Base-by-base conservation (phyloP, 495 filamentous ascomycete species). In the Penicillium manginii region DNA sequence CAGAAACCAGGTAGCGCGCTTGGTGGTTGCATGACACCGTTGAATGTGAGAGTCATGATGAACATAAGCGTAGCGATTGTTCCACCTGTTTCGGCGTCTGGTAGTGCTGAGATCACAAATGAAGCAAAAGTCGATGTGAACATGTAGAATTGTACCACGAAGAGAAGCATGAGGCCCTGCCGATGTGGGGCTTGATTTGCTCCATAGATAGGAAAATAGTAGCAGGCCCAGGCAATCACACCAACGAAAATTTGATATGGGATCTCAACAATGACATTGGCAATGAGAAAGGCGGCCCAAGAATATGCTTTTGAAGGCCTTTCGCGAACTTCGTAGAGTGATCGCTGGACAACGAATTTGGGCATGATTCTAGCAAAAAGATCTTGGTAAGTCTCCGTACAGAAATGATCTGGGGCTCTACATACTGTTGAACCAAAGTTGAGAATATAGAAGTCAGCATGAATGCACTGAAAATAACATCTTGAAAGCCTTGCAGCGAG, bases 391-490 rank as follows among this genome's bases (percentile, higher is more conserved):
- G 17, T 15, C 29, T 29, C 5, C 1, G n/a, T n/a, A 4, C 31
- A 17, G 2, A 9, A 17, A 21, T 12, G 4, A 4, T 22, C n/a
- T 29, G 21, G 31, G 48, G 4, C 18, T 32, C 7, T 17, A 70
- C 73, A 60, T 59, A 75, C 73, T 76, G 73, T 60, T 76, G 73
- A n/a, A 88, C 84, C 37, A 92, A 78, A 48, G 88, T 86, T 50
- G 84, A 85, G 70, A 93, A 89, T 50, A 96, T 83, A 7, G 85
- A 91, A 49, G 89, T 79, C 11, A 96, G 74, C 78, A 93, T 86
- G 77, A 96, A 96, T 64, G 93, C 86, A 66, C 86, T 81, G 68
- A 94, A 96, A 69, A 93, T 81, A 57, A 91, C 87, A 69, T 93
- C 92, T 68, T 93, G 91, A 21, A 96, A 83, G 43, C 91, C 92